Conservation (phyloP, 1,284 basidiomycete species). For the Dichomitus squalens region DNA sequence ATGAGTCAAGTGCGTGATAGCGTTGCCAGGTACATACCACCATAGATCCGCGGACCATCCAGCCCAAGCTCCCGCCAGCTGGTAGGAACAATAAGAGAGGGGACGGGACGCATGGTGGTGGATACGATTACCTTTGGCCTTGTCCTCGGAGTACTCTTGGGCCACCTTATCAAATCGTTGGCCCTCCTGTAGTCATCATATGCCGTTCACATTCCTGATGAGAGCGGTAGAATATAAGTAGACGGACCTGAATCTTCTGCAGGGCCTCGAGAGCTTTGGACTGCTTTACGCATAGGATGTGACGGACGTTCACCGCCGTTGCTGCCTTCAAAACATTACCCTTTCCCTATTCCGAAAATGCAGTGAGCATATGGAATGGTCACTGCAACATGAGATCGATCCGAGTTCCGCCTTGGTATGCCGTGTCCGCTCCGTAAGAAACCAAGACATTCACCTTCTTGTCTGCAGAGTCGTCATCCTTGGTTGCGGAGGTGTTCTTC, state of each 20-base stretch:
- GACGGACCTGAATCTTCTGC: slow-evolving; percentile 68
- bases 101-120: not conserved
- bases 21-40: slow-evolving; percentile 44
- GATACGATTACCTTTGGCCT: slow-evolving; percentile 69
- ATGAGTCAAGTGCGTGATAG: not conserved
- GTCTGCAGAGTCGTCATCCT: slow-evolving; percentile 37
- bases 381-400: too few relatives aligned
- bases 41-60: slow-evolving; percentile 85
- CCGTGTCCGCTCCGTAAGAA: too few relatives aligned
- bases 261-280: slow-evolving; percentile 76
- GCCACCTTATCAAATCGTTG: slow-evolving; percentile 83
- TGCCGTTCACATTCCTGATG: not conserved
- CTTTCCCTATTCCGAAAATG: slow-evolving; percentile 45
- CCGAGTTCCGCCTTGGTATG: too few relatives aligned
- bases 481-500: slow-evolving; percentile 33
- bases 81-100: not conserved
- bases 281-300: slow-evolving; percentile 87
- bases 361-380: not conserved
- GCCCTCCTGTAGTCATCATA: slow-evolving; percentile 53
- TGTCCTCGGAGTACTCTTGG: slow-evolving; percentile 86
- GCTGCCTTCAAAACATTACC: slow-evolving; percentile 63
- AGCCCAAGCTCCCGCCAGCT: slow-evolving; percentile 84
- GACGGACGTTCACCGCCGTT: slow-evolving; percentile 80
- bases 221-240: not conserved
- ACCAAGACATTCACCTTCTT: too few relatives aligned